Base-by-base conservation (phyloP, 108 stramenopile genomes). In the Conticribra guillardii region DNA sequence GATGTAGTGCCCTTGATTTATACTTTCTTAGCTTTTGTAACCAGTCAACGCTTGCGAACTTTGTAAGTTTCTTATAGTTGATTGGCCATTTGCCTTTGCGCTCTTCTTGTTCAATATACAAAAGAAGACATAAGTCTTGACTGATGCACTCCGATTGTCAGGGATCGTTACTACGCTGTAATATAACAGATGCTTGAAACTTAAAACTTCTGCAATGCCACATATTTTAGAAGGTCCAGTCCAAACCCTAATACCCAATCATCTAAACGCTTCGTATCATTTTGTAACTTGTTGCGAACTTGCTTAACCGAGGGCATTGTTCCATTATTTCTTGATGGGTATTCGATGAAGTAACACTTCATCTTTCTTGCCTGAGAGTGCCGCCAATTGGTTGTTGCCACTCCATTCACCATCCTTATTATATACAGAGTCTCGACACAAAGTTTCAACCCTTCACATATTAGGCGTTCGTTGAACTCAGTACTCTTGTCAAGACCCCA, bases 401-500 rank as follows among this genome's bases (percentile, higher is more conserved):
- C 11, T 22, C 34, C 60, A 61, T 44, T 14, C 3, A 61, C 22
- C 60, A 61, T 61, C 11, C 60, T 32, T 5, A 41, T 22, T 5
- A 61, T 61, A 18, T 61, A 61, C 11, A n/a, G 22, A 11, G n/a
- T 8, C 50, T 51, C 50, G n/a, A 51, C 8, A 18, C 50, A 18
- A 19, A 8, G 8, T 44, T 44, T 11, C n/a, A 44, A 5, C 8
- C 60, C 37, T 14, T 18, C 14, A 23, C 4, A 7, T 17, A 29
- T 22, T 8, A 61, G 18, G 7, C 18, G 60, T 34, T 5, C 60
- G 3, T 37, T 61, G 34, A 61, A 46, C 32, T 61, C 60, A 3
- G 60, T 61, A 29, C 16, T 44, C 18, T 44, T 61, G 18, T 61
- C 60, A 4, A 61, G 18, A 11, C 60, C 60, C 60, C 60, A 61